Conservation (phyloP, 179 eudicot genomes). For the Amaranthus tricolor region DNA sequence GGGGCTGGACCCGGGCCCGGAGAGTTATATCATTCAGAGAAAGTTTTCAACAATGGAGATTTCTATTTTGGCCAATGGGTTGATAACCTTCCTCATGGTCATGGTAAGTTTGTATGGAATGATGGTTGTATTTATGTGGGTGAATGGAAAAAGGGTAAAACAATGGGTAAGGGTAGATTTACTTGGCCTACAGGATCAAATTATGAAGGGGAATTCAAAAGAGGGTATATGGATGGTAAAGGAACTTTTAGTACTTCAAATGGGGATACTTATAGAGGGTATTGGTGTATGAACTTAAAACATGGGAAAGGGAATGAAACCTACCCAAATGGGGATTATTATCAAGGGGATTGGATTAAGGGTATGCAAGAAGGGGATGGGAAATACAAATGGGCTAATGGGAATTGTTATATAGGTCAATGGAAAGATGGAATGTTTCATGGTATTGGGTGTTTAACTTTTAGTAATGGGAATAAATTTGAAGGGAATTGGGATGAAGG, state of each 20-base stretch:
- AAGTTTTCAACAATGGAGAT: conserved; percentile 64
- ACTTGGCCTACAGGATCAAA: conserved; percentile 93
- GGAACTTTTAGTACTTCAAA: conserved; percentile 61
- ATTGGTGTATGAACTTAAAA: conserved; percentile 64
- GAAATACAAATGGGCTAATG: conserved; percentile 70
- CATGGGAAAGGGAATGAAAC: conserved; percentile 63
- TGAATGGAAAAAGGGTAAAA: conserved; percentile 69
- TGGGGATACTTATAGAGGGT: conserved; percentile 67
- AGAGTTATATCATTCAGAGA: conserved; percentile 44
- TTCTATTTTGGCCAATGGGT: conserved; percentile 68
- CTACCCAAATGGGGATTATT: conserved; percentile 68
- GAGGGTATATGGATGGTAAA: conserved; percentile 77
- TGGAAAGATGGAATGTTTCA: conserved; percentile 61
- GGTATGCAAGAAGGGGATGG: conserved; percentile 80
- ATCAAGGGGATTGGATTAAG: conserved; percentile 71
- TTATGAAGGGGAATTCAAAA: conserved; percentile 84
- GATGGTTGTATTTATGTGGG: conserved; percentile 97
- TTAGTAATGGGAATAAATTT: conserved; percentile 69
- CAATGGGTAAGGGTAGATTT: conserved; percentile 70
- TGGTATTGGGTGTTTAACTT: conserved; percentile 65
- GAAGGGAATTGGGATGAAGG: conserved; percentile 85
- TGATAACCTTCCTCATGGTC: conserved; percentile 60
- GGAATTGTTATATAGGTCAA: conserved; percentile 62
- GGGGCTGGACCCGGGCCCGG: conserved; percentile 25
- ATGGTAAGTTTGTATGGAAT: conserved; percentile 73